Evolutionary conservation across 106 monocot genomes (phyloP), one percentile per base, ranked within the genome.

Genomic region (Dendrobium huoshanense): DNA sequence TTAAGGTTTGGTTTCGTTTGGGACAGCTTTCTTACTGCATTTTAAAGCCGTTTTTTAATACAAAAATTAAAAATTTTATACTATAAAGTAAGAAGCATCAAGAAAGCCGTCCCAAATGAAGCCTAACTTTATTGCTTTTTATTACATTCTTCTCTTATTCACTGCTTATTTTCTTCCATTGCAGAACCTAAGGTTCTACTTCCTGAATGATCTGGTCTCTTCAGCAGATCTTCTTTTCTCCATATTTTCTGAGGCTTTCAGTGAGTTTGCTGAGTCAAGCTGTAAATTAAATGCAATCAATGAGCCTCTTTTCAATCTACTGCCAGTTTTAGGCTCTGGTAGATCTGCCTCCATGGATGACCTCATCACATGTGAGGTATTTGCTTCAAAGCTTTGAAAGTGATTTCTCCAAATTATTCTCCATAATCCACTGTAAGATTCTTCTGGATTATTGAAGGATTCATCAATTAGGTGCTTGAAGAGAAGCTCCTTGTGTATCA

Each of bases 161-260:
- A 51, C 51, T 15, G 51, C 13, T 51, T 44, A 8, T 74, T 19
- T 74, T 20, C 13, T 44, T 42, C 4, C 7, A 43, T 42, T 85
- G 86, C 90, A 93, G 97, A 89, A 77, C 77, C 81, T 94, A 85
- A 90, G 94, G 82, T 73, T 97, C 61, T 97, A 97, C 80, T 87
- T 87, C 54, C 29, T 80, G 29, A 73, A 75, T 72, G 68, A 78
- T 7, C 78, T 85, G 33, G 81, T 45, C 2, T 25, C 68, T 25
- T 11, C 75, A 19, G 74, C 75, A 41, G 86, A 86, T 48, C 33
- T 68, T 20, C 77, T 97, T 70, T 82, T 67, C 20, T 33, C n/a
- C 40, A 44, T 75, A 75, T 83, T 94, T n/a, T 65, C 81, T 13
- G 85, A 87, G 61, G 83, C 78, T 17, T 86, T 97, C 61, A 31